Conservation (phyloP, 805 yeast genomes). For the Komagataella pseudopastoris region DNA sequence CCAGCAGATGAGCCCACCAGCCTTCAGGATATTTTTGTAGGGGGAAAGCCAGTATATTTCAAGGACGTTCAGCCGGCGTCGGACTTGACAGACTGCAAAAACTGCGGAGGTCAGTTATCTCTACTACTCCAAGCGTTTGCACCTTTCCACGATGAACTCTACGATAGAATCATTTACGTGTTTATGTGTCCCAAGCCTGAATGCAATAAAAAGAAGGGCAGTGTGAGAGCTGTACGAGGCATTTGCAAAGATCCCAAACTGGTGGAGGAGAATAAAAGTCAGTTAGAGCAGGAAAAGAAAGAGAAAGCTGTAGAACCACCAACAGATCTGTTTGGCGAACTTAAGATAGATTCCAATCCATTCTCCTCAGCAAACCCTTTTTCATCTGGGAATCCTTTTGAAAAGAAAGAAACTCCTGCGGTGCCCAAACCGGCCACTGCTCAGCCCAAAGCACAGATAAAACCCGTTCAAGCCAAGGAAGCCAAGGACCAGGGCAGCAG, state of each 20-base stretch:
- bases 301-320: slow-evolving; percentile 22
- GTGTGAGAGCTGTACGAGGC: slow-evolving; percentile 68
- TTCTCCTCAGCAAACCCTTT: slow-evolving; percentile 27
- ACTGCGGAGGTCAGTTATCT: slow-evolving; percentile 50
- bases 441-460: not conserved
- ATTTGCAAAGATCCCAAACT: slow-evolving; percentile 43
- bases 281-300: slow-evolving; percentile 28
- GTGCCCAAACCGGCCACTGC: not conserved
- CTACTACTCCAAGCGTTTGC: slow-evolving; percentile 71
- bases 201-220: slow-evolving; percentile 61
- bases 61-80: slow-evolving; percentile 38
- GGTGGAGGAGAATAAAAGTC: slow-evolving; percentile 23
- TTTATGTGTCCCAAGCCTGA: slow-evolving; percentile 53
- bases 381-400: slow-evolving; percentile 9
- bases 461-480: slow-evolving; percentile 11
- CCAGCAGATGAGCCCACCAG: slow-evolving; percentile 34
- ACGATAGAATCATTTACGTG: slow-evolving; percentile 73
- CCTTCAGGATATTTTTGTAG: slow-evolving; percentile 63
- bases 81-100: slow-evolving; percentile 44
- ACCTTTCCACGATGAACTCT: slow-evolving; percentile 55
- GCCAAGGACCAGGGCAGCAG: slow-evolving; percentile 9
- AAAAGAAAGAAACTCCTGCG: slow-evolving; percentile 1
- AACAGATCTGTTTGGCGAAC: slow-evolving; percentile 17
- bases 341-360: slow-evolving; percentile 15
- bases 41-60: slow-evolving; percentile 54